phyloP scores from a whole-genome alignment of 192 early-diverging fungal species.

The Podila minutissima region DNA sequence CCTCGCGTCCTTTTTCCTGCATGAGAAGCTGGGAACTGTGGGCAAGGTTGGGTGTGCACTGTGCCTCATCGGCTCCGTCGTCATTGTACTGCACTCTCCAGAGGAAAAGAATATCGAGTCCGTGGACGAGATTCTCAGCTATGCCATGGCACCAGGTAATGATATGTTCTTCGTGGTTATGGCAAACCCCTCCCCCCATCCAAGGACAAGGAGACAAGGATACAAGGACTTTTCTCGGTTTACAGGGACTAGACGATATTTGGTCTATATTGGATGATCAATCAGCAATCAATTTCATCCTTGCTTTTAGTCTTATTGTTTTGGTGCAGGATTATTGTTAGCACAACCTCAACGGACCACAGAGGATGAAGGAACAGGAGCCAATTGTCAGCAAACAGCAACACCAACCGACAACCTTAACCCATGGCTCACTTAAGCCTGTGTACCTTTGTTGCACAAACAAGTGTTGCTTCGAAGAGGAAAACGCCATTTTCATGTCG shows the following conservation, averaged over 20 bases:
- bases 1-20: constrained; percentile 87
- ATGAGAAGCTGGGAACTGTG: constrained; percentile 82
- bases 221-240: not conserved
- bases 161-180: constrained; percentile 1
- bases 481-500: too few relatives aligned
- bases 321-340: too few relatives aligned
- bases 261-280: constrained; percentile 37
- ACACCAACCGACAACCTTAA: too few relatives aligned
- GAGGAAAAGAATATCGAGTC: constrained; percentile 82
- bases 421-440: too few relatives aligned
- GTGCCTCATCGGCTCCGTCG: constrained; percentile 87
- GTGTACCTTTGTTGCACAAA: too few relatives aligned
- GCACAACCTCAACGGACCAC: too few relatives aligned
- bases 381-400: too few relatives aligned
- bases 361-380: too few relatives aligned
- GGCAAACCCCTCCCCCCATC: too few relatives aligned
- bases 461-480: too few relatives aligned
- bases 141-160: constrained; percentile 80
- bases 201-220: too few relatives aligned
- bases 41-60: constrained; percentile 92
- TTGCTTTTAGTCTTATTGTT: not conserved
- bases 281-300: constrained; percentile 14
- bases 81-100: constrained; percentile 89
- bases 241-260: not conserved
- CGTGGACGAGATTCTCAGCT: constrained; percentile 85